These are phyloP conservation scores for Cyberlindnera subsufficiens DNA, from an alignment of 805 yeast genomes.

Conservation along the genomic window DNA sequence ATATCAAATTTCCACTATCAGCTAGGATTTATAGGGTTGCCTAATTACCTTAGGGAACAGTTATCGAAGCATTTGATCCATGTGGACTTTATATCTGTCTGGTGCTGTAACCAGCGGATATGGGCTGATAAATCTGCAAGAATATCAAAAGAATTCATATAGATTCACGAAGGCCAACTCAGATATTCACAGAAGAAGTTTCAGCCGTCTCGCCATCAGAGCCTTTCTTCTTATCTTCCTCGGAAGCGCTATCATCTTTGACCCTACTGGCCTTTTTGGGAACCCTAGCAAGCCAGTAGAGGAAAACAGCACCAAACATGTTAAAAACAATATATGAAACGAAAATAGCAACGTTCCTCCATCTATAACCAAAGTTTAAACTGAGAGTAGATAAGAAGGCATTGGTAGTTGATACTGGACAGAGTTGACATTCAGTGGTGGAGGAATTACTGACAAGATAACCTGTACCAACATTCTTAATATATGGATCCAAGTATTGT, in stretches of 20 bases:
- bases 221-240: too few relatives aligned
- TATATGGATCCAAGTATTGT: conserved; percentile 38
- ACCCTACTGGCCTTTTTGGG: conserved; percentile 44
- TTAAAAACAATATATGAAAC: conserved; percentile 38
- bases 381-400: conserved; percentile 43
- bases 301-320: conserved; percentile 33
- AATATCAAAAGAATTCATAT: too few relatives aligned
- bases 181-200: too few relatives aligned
- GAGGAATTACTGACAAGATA: conserved; percentile 7
- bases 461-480: conserved; percentile 24
- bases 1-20: too few relatives aligned
- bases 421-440: conserved; percentile 55
- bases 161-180: too few relatives aligned
- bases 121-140: too few relatives aligned
- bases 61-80: too few relatives aligned
- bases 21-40: too few relatives aligned
- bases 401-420: conserved; percentile 53
- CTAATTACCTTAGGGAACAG: too few relatives aligned
- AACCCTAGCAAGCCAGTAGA: conserved; percentile 61
- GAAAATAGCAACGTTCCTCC: conserved; percentile 62
- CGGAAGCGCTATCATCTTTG: conserved; percentile 24
- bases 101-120: too few relatives aligned
- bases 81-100: too few relatives aligned
- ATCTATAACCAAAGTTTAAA: conserved; percentile 39
- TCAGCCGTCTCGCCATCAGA: too few relatives aligned